Percentiles rank a stretch among this genome's conserved stretches.
These are phyloP conservation scores for Tetrapisispora iriomotensis DNA, from an alignment of 805 yeast species.

Conservation along the genomic window DNA sequence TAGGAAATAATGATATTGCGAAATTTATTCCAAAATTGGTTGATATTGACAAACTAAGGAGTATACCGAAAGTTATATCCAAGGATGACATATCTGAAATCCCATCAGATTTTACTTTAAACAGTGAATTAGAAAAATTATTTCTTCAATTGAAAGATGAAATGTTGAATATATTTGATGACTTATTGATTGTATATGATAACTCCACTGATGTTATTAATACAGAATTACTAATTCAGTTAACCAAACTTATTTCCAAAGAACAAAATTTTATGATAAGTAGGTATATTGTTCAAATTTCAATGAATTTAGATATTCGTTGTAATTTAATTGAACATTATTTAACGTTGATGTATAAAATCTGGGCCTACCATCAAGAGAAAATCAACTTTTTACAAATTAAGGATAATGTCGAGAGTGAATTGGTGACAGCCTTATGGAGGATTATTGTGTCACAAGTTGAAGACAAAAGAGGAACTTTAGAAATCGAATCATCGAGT, in stretches of 20 bases:
- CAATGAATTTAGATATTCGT: slow-evolving; percentile 11
- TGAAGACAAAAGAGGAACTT: slow-evolving; percentile 1
- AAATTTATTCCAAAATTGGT: slow-evolving; percentile 16
- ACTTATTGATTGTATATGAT: slow-evolving; percentile 22
- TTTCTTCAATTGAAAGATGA: slow-evolving; percentile 30
- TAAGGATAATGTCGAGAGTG: slow-evolving; percentile 30
- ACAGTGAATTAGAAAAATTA: slow-evolving; percentile 18
- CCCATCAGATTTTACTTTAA: slow-evolving; percentile 5
- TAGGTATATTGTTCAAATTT: slow-evolving; percentile 17
- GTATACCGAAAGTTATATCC: slow-evolving; percentile 20
- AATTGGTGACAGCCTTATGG: slow-evolving; percentile 42
- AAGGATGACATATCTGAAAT: slow-evolving; percentile 15
- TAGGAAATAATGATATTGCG: slow-evolving; percentile 21
- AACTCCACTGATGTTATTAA: slow-evolving; percentile 10
- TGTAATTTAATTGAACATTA: slow-evolving; percentile 16
- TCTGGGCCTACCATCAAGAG: slow-evolving; percentile 14
- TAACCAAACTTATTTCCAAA: slow-evolving; percentile 23
- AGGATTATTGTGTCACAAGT: slow-evolving; percentile 35
- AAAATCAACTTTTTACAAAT: slow-evolving; percentile 15
- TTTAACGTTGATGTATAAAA: slow-evolving; percentile 10
- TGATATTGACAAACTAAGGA: slow-evolving; percentile 13
- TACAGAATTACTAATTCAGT: slow-evolving; percentile 18
- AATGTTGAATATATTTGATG: slow-evolving; percentile 43
- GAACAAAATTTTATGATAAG: slow-evolving; percentile 27
- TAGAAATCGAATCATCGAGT: slow-evolving; percentile 6